Base-by-base conservation (phyloP, 2,329 filamentous ascomycete genomes). In the Penicillium sp. region DNA sequence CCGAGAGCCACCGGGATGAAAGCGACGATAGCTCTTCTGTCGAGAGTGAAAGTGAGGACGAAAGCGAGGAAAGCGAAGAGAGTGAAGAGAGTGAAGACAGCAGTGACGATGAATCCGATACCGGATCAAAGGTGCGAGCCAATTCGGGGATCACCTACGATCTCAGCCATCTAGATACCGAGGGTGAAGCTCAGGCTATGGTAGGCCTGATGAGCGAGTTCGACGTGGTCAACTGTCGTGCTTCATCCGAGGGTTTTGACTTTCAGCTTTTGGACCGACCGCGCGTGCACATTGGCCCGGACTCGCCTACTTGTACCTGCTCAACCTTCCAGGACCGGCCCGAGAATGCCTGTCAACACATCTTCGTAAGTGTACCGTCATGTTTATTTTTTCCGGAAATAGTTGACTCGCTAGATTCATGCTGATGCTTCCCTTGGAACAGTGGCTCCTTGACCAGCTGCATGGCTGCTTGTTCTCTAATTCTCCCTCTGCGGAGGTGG, bases 401-500 rank as follows among this genome's bases (percentile, higher is more conserved):
- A 10, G 18, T 28, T 29, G 16, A 18, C 31, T 11, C 16, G 16
- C 31, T 3, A 18, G 31, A 10, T 34, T 10, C 9, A 16, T 35
- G 27, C 50, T 50, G 50, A 52, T 24, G n/a, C 26, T 41, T n/a
- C 9, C 36, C 28, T 23, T 32, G 13, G 42, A 14, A 26, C 52
- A 72, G 69, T 71, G 69, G 69, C 60, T 72, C 48, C 57, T 69
- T 37, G 69, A 72, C 49, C 67, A 70, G 49, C 61, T 71, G 18
- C 66, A 69, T 51, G 54, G 62, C 50, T 63, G 59, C 44, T 61
- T 70, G 44, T 46, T 62, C n/a, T 48, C 66, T 32, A 47, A 55
- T 35, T 55, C 56, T 37, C 60, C 59, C 32, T 48, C 60, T 23
- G 53, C 55, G 23, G 60, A 58, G 32, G 52, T 70, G 5, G 52